Conservation (phyloP, 176 grass and related monocot species). For the Thalia dealbata region DNA sequence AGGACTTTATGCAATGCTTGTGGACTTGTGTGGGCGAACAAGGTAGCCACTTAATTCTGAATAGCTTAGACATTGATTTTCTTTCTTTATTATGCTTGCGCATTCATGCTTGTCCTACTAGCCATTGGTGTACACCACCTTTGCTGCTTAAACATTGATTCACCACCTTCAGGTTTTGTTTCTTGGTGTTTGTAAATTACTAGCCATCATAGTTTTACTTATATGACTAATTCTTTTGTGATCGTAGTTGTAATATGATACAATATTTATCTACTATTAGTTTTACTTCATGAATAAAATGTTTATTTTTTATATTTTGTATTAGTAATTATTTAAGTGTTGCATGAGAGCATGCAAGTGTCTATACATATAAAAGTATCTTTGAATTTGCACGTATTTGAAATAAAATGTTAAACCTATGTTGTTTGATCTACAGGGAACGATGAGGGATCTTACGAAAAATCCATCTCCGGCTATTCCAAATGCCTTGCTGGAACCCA, state of each 20-base stretch:
- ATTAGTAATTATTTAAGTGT: too few species aligned
- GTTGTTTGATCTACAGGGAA: conserved; percentile 10
- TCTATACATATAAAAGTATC: too few species aligned
- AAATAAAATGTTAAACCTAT: neutral
- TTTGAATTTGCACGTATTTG: neutral
- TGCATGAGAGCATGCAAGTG: too few species aligned
- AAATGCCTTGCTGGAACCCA: conserved; percentile 14
- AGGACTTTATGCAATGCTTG: conserved; percentile 97
- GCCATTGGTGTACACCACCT: too few species aligned
- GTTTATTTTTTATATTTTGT: too few species aligned
- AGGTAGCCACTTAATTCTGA: neutral
- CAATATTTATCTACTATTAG: too few species aligned
- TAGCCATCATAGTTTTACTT: too few species aligned
- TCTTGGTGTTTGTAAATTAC: too few species aligned
- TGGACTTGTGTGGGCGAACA: conserved; percentile 24
- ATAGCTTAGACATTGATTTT: neutral
- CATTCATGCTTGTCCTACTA: neutral
- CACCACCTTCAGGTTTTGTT: neutral
- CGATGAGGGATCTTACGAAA: conserved; percentile 20
- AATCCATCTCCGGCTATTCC: conserved; percentile 10
- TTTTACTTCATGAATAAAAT: too few species aligned
- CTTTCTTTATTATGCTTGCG: neutral
- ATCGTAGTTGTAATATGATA: too few species aligned
- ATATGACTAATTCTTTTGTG: too few species aligned
- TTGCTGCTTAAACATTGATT: too few species aligned